These are phyloP conservation scores for Steccherinum ochraceum DNA, from an alignment of 768 basidiomycete species.

Conservation along the genomic window DNA sequence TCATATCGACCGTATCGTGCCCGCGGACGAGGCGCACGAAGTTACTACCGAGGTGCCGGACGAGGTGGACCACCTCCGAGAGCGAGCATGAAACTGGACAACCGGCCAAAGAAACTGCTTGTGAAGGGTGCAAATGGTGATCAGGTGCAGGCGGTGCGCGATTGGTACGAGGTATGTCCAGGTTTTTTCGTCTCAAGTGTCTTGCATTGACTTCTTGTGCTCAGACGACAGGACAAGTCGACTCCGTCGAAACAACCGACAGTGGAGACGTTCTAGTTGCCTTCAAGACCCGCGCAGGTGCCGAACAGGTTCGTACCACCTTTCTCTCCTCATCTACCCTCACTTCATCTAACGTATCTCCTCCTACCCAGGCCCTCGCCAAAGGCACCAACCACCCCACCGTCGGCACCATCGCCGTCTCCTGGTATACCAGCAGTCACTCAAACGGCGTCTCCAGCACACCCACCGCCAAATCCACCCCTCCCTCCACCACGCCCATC, in stretches of 20 bases:
- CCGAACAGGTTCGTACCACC: slow-evolving; percentile 58
- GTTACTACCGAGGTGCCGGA: slow-evolving; percentile 52
- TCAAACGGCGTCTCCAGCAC: slow-evolving; percentile 12
- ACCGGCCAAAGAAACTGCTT: slow-evolving; percentile 75
- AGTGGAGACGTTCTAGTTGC: slow-evolving; percentile 54
- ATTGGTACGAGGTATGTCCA: slow-evolving; percentile 73
- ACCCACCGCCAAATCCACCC: slow-evolving; percentile 16
- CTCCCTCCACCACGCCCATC: slow-evolving; percentile 1
- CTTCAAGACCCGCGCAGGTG: slow-evolving; percentile 66
- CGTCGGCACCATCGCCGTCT: slow-evolving; percentile 57
- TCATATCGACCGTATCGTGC: slow-evolving; percentile 45
- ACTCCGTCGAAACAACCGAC: slow-evolving; percentile 51
- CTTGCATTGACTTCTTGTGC: slow-evolving; percentile 10
- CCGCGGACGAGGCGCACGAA: slow-evolving; percentile 58
- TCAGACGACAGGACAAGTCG: slow-evolving; percentile 66
- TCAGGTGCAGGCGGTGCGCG: slow-evolving; percentile 55
- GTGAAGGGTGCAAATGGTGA: slow-evolving; percentile 60
- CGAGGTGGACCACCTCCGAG: slow-evolving; percentile 66
- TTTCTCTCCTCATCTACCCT: slow-evolving; percentile 7
- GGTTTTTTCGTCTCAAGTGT: not conserved
- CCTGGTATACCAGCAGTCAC: slow-evolving; percentile 49
- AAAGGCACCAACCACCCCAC: slow-evolving; percentile 65
- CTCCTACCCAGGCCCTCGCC: slow-evolving; percentile 49
- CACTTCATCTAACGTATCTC: not conserved
- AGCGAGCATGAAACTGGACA: slow-evolving; percentile 83